Conservation (phyloP, 345 rosid species). For the Eucalyptus albens region DNA sequence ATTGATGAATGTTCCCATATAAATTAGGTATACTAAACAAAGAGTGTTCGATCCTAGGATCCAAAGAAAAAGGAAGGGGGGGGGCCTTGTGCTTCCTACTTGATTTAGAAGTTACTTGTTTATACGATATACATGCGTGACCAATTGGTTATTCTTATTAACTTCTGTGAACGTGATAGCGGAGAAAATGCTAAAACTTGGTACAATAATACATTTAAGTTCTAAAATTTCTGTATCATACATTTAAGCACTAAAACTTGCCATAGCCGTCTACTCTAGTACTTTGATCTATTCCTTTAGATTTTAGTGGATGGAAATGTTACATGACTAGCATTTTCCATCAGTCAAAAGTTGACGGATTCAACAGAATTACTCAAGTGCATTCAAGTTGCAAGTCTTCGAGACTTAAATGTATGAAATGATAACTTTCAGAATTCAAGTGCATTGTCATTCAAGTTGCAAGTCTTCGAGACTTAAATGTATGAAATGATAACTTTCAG, state of each 20-base stretch:
- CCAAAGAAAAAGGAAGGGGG: not conserved
- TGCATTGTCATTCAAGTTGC: rapidly evolving
- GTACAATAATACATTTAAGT: not conserved
- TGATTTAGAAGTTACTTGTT: not conserved
- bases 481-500: not conserved
- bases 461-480: not conserved
- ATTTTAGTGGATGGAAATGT: not conserved
- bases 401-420: not conserved
- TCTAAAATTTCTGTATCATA: not conserved
- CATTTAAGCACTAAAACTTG: not conserved
- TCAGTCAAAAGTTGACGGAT: not conserved
- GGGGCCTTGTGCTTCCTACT: not conserved
- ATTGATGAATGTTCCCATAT: not conserved
- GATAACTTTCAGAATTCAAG: not conserved
- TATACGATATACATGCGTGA: not conserved
- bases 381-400: not conserved
- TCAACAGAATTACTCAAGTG: not conserved
- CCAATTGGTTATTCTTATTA: not conserved
- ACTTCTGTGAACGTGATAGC: not conserved
- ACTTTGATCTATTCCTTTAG: not conserved
- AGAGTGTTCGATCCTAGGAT: not conserved
- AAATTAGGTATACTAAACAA: not conserved
- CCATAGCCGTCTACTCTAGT: rapidly evolving
- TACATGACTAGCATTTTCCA: not conserved
- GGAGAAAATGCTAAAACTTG: not conserved